These are phyloP conservation scores for Scutellaria barbata DNA, from an alignment of 257 asterid genomes.

Conservation along the genomic window DNA sequence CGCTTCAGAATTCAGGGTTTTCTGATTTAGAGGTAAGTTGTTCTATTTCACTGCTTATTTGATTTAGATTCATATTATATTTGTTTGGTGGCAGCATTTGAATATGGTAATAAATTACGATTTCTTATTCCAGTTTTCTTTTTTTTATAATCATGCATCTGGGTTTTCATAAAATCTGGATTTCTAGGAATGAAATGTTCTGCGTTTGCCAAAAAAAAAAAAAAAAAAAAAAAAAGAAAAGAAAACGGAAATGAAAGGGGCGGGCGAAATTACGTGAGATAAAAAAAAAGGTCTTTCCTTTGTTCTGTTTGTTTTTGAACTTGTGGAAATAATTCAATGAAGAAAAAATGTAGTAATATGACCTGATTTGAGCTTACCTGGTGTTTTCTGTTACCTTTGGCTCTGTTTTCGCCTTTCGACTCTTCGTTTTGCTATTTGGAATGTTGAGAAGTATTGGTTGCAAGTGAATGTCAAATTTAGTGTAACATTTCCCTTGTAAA, in stretches of 20 bases:
- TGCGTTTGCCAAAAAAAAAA: too few species aligned
- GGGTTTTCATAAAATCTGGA: conserved; percentile 8
- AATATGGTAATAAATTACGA: not conserved
- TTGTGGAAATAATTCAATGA: not conserved
- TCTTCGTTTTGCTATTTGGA: not conserved
- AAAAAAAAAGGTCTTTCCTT: too few species aligned
- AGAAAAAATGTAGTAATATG: not conserved
- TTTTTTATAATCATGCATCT: conserved; percentile 19
- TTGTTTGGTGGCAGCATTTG: not conserved
- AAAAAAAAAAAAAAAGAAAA: too few species aligned
- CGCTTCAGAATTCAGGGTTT: not conserved
- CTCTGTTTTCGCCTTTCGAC: not conserved
- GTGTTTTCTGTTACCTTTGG: not conserved
- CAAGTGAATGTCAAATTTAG: conserved; percentile 6
- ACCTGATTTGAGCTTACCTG: not conserved
- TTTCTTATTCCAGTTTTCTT: conserved; percentile 9
- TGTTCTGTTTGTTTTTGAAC: conserved; percentile 1
- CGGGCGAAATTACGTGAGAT: too few species aligned
- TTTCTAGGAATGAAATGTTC: too few species aligned
- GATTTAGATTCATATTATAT: not conserved
- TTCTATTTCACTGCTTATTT: conserved; percentile 10
- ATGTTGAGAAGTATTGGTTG: conserved; percentile 8
- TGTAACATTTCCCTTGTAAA: not conserved
- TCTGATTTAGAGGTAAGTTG: conserved; percentile 16
- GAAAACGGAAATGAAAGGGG: too few species aligned